Evolutionary conservation across 495 filamentous ascomycete genomes (phyloP).

Genomic region (Oleoguttula mirabilis): DNA sequence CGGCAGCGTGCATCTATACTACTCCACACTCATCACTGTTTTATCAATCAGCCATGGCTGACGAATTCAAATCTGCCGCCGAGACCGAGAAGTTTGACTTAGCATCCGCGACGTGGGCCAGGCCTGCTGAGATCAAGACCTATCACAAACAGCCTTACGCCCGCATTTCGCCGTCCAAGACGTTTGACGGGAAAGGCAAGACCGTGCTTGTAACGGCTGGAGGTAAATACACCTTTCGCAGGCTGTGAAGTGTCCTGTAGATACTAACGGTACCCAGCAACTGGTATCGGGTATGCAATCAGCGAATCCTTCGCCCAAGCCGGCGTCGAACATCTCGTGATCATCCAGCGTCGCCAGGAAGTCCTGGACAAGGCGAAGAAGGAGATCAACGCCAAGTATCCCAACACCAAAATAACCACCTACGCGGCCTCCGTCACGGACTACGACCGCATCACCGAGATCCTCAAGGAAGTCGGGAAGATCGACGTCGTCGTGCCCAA

Average conservation of each 20-base stretch:
- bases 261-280: not conserved
- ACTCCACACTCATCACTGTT: too few relatives aligned
- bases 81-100: too few relatives aligned
- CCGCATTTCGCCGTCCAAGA: not conserved
- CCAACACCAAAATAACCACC: conserved; percentile 1
- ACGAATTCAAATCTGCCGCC: too few relatives aligned
- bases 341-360: not conserved
- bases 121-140: too few relatives aligned
- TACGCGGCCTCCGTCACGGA: conserved; percentile 5
- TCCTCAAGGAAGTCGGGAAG: conserved; percentile 4
- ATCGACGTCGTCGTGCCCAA: conserved; percentile 9
- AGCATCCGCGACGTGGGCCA: too few relatives aligned
- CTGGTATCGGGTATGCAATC: conserved; percentile 4
- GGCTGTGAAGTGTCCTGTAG: not conserved
- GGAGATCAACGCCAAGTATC: not conserved
- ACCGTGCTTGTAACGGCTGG: conserved; percentile 4
- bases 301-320: conserved; percentile 4
- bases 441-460: not conserved
- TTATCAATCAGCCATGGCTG: too few relatives aligned
- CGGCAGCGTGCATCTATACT: too few relatives aligned
- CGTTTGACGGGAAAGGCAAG: conserved; percentile 1
- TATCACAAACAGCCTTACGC: conserved; percentile 1
- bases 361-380: not conserved
- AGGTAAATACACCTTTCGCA: not conserved
- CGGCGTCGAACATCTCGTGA: not conserved